Conservation (phyloP, 805 yeast species). For the Grigorovia yakushimaensis region DNA sequence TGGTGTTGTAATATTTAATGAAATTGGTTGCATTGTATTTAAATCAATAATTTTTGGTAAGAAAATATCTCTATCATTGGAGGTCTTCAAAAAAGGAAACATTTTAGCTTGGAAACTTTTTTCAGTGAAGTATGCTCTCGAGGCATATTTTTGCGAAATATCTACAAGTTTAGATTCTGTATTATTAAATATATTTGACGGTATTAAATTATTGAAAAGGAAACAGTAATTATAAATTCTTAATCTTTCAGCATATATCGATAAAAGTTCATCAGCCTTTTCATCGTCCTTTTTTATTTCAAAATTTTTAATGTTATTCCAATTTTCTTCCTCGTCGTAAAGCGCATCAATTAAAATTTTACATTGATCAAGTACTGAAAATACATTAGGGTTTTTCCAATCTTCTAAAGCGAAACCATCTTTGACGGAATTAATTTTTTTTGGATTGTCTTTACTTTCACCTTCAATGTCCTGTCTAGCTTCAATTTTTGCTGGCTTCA, state of each 20-base stretch:
- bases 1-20: background rate
- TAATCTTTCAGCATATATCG: slow-evolving; percentile 14
- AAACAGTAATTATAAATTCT: slow-evolving; percentile 25
- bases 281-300: background rate
- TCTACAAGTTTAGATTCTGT: background rate
- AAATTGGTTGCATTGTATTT: background rate
- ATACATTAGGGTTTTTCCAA: background rate
- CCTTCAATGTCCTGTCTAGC: background rate
- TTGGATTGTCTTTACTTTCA: background rate
- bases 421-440: background rate
- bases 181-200: background rate
- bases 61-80: background rate
- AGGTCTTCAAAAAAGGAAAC: slow-evolving; percentile 3
- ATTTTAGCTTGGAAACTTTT: slow-evolving; percentile 8
- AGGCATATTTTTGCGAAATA: background rate
- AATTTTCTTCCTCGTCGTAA: background rate
- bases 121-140: background rate
- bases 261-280: background rate
- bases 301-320: background rate
- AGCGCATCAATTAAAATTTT: background rate
- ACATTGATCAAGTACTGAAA: background rate
- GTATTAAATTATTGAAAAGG: slow-evolving; percentile 6
- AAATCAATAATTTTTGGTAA: background rate
- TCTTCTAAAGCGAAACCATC: background rate
- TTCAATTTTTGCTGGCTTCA: background rate